Conservation (phyloP, 371 early-diverging fungal genomes). For the Lichtheimia ornata region DNA sequence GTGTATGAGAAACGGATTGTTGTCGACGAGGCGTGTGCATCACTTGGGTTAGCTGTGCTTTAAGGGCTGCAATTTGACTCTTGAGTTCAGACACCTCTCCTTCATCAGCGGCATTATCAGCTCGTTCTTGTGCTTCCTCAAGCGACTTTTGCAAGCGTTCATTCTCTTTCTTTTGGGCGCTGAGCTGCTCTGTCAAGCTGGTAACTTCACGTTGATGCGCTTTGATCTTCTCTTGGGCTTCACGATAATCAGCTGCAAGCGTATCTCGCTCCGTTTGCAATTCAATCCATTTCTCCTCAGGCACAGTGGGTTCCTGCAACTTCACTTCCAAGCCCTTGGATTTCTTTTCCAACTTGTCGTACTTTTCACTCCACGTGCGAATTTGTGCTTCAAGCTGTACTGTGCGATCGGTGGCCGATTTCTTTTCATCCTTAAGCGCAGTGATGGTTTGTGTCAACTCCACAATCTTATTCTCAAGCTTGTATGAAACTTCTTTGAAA, state of each 20-base stretch:
- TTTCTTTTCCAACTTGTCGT: conserved; percentile 56
- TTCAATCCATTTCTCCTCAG: conserved; percentile 59
- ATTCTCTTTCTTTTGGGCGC: conserved; percentile 67
- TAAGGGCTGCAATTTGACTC: conserved; percentile 49
- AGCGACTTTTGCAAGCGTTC: conserved; percentile 55
- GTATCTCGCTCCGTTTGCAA: conserved; percentile 54
- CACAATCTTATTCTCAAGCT: conserved; percentile 94
- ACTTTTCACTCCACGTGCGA: conserved; percentile 72
- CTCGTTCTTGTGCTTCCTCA: conserved; percentile 38
- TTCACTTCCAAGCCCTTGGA: conserved; percentile 51
- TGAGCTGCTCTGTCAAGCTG: conserved; percentile 59
- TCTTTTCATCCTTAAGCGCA: conserved; percentile 70
- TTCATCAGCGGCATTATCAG: conserved; percentile 37
- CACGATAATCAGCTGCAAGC: conserved; percentile 46
- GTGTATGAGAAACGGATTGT: conserved; percentile 19
- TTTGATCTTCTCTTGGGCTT: conserved; percentile 56
- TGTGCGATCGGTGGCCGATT: conserved; percentile 55
- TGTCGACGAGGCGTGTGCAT: conserved; percentile 41
- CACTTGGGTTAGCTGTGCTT: conserved; percentile 49
- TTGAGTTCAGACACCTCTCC: conserved; percentile 46
- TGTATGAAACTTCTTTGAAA: conserved; percentile 92
- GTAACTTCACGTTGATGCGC: conserved; percentile 67
- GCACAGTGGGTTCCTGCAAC: conserved; percentile 64
- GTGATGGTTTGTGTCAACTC: conserved; percentile 86
- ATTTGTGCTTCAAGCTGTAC: conserved; percentile 72